These are phyloP conservation scores for Eucalyptus sp. DNA, from an alignment of 345 rosid species.

Conservation along the genomic window DNA sequence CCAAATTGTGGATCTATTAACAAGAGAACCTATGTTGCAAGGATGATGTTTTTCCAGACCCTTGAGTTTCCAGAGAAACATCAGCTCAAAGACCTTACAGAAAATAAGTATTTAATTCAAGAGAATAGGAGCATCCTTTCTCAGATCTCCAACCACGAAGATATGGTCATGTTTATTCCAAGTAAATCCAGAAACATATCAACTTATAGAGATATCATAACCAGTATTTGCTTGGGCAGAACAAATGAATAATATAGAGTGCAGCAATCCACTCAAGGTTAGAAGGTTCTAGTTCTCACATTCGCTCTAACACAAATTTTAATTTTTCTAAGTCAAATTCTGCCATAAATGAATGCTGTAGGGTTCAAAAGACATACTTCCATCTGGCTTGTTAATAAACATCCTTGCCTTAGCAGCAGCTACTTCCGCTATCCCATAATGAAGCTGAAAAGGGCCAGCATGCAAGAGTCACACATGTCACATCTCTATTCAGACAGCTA, in stretches of 20 bases:
- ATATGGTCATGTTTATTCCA: background rate
- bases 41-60: background rate
- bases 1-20: background rate
- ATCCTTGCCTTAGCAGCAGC: slow-evolving; percentile 97
- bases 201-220: background rate
- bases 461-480: slow-evolving; percentile 1
- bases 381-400: slow-evolving; percentile 91
- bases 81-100: background rate
- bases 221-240: background rate
- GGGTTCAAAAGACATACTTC: slow-evolving; percentile 41
- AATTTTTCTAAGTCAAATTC: background rate
- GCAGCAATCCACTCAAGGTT: background rate
- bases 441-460: slow-evolving; percentile 44
- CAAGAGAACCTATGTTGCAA: background rate
- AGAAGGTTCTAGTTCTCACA: background rate
- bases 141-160: background rate
- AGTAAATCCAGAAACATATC: background rate
- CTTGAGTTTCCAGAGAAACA: background rate
- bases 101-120: background rate
- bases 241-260: background rate
- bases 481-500: background rate
- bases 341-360: background rate
- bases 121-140: background rate
- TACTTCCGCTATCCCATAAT: slow-evolving; percentile 88
- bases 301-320: background rate